Evolutionary conservation across 441 rosid species (phyloP).

Genomic region (Adansonia madagascariensis): DNA sequence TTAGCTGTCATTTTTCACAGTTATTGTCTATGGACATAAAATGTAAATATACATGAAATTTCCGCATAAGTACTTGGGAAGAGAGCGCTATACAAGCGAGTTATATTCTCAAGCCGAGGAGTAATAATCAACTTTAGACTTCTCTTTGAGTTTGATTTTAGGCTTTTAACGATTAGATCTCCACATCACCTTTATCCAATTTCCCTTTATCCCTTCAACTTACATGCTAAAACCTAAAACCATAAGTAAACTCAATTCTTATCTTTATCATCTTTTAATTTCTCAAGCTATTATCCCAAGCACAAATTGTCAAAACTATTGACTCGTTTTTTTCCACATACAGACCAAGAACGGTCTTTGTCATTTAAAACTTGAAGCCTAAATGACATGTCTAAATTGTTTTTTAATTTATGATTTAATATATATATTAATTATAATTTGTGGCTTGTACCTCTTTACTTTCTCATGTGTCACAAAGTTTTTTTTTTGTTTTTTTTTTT

Average conservation of each 20-base stretch:
- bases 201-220: neutral
- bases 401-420: neutral
- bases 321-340: neutral
- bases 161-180: neutral
- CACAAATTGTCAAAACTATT: neutral
- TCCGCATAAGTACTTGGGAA: too few relatives aligned
- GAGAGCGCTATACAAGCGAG: too few relatives aligned
- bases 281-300: neutral
- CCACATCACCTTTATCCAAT: neutral
- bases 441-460: neutral
- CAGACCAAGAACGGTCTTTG: neutral
- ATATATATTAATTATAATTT: too few relatives aligned
- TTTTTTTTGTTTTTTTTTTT: too few relatives aligned
- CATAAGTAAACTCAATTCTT: neutral
- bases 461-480: neutral
- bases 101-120: neutral
- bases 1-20: too few relatives aligned
- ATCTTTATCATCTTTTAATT: neutral
- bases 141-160: neutral
- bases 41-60: too few relatives aligned
- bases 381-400: neutral
- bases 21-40: too few relatives aligned
- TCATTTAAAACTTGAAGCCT: neutral
- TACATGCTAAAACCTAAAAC: neutral
- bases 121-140: neutral